phyloP scores from a whole-genome alignment of 176 grass and related monocot genomes.

The Otatea glauca region DNA sequence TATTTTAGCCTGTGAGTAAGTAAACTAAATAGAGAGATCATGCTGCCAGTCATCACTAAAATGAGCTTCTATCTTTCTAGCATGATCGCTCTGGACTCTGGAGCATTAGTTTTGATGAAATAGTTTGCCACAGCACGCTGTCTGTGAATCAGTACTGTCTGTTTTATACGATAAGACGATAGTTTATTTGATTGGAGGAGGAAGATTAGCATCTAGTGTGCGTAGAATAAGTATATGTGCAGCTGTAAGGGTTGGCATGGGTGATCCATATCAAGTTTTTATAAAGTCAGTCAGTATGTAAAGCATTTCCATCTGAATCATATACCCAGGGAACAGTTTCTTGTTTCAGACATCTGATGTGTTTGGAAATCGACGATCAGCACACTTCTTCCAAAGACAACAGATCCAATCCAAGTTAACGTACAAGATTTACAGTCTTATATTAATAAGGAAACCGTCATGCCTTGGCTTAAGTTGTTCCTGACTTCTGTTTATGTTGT shows the following conservation, averaged over 20 bases:
- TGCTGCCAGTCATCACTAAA: too few species aligned
- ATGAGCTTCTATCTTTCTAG: too few species aligned
- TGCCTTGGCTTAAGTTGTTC: neutral
- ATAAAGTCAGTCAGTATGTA: constrained; percentile 9
- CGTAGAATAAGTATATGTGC: neutral
- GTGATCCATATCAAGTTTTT: neutral
- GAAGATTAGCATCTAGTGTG: neutral
- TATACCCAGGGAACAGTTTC: neutral
- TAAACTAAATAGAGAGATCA: too few species aligned
- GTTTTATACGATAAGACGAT: neutral
- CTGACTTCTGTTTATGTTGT: neutral
- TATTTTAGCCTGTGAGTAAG: too few species aligned
- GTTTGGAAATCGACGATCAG: neutral
- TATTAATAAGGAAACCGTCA: neutral
- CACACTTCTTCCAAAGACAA: neutral
- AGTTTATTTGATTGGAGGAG: neutral
- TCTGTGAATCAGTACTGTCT: neutral
- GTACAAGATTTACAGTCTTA: neutral
- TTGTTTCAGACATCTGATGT: neutral
- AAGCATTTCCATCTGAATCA: constrained; percentile 7
- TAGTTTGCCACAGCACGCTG: constrained; percentile 2
- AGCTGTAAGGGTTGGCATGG: neutral
- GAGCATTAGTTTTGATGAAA: neutral
- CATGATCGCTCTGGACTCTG: too few species aligned
- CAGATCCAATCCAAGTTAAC: constrained; percentile 1